These are phyloP conservation scores for Senna siamea DNA, from an alignment of 306 rosid genomes.

Conservation along the genomic window DNA sequence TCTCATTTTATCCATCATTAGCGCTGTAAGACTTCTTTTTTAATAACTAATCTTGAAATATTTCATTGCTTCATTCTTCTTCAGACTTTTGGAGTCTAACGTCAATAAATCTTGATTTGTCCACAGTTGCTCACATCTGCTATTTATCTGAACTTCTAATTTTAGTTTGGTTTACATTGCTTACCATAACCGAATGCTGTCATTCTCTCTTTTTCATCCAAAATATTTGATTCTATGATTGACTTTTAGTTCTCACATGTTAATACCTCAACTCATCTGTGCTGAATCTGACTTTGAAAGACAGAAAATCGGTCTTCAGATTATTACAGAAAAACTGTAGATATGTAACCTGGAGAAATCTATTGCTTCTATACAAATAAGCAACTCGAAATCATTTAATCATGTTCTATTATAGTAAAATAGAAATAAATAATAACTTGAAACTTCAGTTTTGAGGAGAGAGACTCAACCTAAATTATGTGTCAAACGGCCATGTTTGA, in stretches of 20 bases:
- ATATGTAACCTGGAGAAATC: neutral
- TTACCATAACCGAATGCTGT: neutral
- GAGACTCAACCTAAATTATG: neutral
- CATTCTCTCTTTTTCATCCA: neutral
- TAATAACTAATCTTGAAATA: neutral
- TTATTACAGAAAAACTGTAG: no score
- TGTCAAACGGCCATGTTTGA: neutral
- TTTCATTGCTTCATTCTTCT: neutral
- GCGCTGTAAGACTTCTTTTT: neutral
- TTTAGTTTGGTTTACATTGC: neutral
- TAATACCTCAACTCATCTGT: neutral
- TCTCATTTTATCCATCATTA: neutral
- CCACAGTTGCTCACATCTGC: neutral
- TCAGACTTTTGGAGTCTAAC: neutral
- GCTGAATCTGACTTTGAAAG: no score
- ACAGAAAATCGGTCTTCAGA: neutral
- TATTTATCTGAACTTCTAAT: neutral
- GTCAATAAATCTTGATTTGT: neutral
- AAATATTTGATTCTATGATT: neutral
- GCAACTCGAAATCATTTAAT: neutral
- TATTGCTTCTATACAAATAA: neutral
- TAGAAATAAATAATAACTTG: neutral
- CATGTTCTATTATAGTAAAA: neutral
- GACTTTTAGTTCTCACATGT: neutral
- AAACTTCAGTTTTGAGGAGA: neutral